Evolutionary conservation across 1,284 basidiomycete species (phyloP).

Genomic region (Retiboletus flavoniger): DNA sequence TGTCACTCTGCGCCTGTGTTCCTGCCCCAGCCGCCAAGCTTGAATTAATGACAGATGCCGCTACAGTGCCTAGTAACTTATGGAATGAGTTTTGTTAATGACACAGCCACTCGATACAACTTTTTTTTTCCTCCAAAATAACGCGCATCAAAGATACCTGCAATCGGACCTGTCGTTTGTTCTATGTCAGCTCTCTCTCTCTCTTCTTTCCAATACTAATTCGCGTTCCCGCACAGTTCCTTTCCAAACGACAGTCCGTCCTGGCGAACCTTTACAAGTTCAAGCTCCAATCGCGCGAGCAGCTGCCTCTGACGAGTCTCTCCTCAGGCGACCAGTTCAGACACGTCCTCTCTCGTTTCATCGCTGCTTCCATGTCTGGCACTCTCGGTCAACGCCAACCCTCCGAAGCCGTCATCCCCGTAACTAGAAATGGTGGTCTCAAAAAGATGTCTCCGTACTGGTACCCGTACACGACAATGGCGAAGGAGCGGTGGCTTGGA

Average conservation of each 20-base stretch:
- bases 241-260: slow-evolving; percentile 32
- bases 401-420: slow-evolving; percentile 18
- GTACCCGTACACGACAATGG: slow-evolving; percentile 87
- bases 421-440: slow-evolving; percentile 41
- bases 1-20: background rate
- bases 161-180: slow-evolving; percentile 28
- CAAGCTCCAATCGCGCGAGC: slow-evolving; percentile 35
- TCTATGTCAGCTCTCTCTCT: slow-evolving; percentile 13
- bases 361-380: slow-evolving; percentile 48
- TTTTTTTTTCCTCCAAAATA: slow-evolving; percentile 20
- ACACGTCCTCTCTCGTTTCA: slow-evolving; percentile 50
- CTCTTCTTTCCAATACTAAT: background rate
- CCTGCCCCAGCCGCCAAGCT: background rate
- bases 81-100: too few species aligned
- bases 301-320: slow-evolving; percentile 45
- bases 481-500: slow-evolving; percentile 87
- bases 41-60: too few species aligned
- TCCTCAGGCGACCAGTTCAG: slow-evolving; percentile 52
- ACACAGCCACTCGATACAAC: slow-evolving; percentile 22
- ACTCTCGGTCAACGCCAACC: slow-evolving; percentile 22
- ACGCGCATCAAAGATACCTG: slow-evolving; percentile 20
- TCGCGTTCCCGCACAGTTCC: slow-evolving; percentile 11
- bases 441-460: slow-evolving; percentile 77
- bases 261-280: slow-evolving; percentile 32
- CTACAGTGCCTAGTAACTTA: too few species aligned